Evolutionary conservation across 2,329 filamentous ascomycete genomes (phyloP), one percentile per base, ranked within the genome.

Genomic region (Aspergillus sp.): DNA sequence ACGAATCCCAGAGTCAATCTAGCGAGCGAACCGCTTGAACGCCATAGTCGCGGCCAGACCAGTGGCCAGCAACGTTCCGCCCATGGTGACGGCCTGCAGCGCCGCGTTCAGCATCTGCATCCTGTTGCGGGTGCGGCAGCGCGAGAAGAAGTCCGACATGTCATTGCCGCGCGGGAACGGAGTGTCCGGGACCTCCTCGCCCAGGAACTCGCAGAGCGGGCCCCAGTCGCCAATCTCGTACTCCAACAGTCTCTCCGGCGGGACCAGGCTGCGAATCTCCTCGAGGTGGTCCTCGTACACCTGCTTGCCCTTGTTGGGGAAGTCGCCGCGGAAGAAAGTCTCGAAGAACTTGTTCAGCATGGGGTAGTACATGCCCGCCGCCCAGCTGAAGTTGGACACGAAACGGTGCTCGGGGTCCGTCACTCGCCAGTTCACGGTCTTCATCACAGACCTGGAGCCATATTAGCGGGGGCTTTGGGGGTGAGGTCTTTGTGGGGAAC

Each of bases 261-360:
- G 68, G 6, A 64, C 60, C 32, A 73, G 19, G 39, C 54, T 55
- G 34, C 64, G 64, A 15, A 75, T 63, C 44, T 71, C 60, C 7
- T 62, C 68, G 46, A 75, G 72, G 52, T 75, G 71, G 36, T 71
- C 64, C 25, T 60, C 55, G 63, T 74, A 82, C 28, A 75, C 65
- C 32, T 75, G 66, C 62, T 80, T 81, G 50, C 76, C 78, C 37
- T 72, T 65, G 52, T 71, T 71, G 50, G 72, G 70, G 53, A 82
- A 82, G 51, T 81, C 77, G 31, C 74, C 75, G 40, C 75, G 68
- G 67, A 80, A 82, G 59, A 80, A 81, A 35, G 68, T 71, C 46
- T 75, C 70, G 61, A 79, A 82, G 64, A 81, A 80, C 57, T 78
- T 79, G 54, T 69, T 67, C 36, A 82, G 67, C 77, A 82, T 81